phyloP scores from a whole-genome alignment of 495 filamentous ascomycete genomes.

The Jackrogersella multiformis region DNA sequence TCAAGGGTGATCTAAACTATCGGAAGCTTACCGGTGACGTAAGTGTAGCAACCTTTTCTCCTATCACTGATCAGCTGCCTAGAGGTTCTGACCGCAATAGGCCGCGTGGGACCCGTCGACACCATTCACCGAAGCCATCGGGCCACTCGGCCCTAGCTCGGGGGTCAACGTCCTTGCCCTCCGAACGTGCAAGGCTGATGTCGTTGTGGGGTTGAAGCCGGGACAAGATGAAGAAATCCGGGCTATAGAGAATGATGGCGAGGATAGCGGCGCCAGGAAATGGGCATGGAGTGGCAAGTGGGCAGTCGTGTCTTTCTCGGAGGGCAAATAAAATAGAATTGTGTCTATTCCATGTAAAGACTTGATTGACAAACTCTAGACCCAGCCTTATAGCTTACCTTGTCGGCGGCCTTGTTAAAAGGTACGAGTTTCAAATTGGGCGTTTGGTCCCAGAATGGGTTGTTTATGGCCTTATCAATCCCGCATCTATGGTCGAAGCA shows the following conservation, averaged over 20 bases:
- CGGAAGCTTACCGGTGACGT: slow-evolving; percentile 90
- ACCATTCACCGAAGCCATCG: slow-evolving; percentile 84
- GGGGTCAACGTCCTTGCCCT: slow-evolving; percentile 85
- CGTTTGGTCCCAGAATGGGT: background rate
- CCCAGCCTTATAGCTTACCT: slow-evolving; percentile 23
- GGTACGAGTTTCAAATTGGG: no score
- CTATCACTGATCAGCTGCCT: background rate
- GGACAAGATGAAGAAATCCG: slow-evolving; percentile 84
- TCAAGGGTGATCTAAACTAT: slow-evolving; percentile 98
- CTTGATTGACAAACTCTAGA: slow-evolving; percentile 1
- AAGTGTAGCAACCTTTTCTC: slow-evolving; percentile 47
- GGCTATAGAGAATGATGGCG: slow-evolving; percentile 71
- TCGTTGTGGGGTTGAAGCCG: slow-evolving; percentile 84
- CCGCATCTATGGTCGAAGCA: no score
- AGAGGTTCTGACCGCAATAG: slow-evolving; percentile 50
- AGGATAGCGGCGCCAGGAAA: slow-evolving; percentile 75
- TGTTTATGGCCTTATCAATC: no score
- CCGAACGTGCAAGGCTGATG: slow-evolving; percentile 94
- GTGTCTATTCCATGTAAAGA: background rate
- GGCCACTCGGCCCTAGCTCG: slow-evolving; percentile 80
- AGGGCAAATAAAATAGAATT: slow-evolving; percentile 45
- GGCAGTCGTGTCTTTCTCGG: slow-evolving; percentile 89
- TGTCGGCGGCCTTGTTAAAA: background rate
- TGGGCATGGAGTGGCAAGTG: slow-evolving; percentile 99
- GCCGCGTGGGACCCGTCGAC: slow-evolving; percentile 89